phyloP scores from a whole-genome alignment of 2,329 filamentous ascomycete species.

The Penicillium sp. region DNA sequence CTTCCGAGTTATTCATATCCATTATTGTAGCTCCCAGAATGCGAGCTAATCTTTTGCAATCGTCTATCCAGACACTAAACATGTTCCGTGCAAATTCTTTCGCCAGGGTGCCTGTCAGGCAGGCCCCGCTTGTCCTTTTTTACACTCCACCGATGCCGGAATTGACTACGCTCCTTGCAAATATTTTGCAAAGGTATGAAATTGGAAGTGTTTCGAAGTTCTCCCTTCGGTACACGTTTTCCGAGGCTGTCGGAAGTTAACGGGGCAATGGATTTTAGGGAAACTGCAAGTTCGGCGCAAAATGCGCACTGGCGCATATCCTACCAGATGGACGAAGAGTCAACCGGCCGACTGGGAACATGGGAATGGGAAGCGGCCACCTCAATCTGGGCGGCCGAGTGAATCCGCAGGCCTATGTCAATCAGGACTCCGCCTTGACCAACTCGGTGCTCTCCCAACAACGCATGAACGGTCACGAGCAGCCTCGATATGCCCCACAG shows the following conservation, averaged over 20 bases:
- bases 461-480: slow-evolving; percentile 53
- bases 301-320: slow-evolving; percentile 95
- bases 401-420: slow-evolving; percentile 62
- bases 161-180: slow-evolving; percentile 90
- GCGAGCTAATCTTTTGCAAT: slow-evolving; percentile 11
- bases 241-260: slow-evolving; percentile 15
- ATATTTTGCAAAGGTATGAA: slow-evolving; percentile 89
- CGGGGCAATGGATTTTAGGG: slow-evolving; percentile 58
- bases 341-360: slow-evolving; percentile 63
- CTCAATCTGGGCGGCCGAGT: slow-evolving; percentile 67
- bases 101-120: slow-evolving; percentile 94
- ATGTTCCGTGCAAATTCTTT: slow-evolving; percentile 99
- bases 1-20: background rate
- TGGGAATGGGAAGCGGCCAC: slow-evolving; percentile 55
- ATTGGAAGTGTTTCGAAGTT: background rate
- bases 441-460: slow-evolving; percentile 68
- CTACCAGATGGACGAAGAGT: slow-evolving; percentile 90
- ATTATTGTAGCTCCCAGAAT: background rate
- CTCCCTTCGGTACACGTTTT: background rate
- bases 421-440: slow-evolving; percentile 70
- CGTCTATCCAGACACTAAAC: slow-evolving; percentile 71
- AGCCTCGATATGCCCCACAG: slow-evolving; percentile 42
- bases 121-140: slow-evolving; percentile 92
- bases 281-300: slow-evolving; percentile 98
- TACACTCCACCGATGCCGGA: slow-evolving; percentile 82